Percentiles rank a stretch among this genome's conserved stretches.
phyloP scores from a whole-genome alignment of 169 alveolate genomes.

The Cryptosporidium sp. region DNA sequence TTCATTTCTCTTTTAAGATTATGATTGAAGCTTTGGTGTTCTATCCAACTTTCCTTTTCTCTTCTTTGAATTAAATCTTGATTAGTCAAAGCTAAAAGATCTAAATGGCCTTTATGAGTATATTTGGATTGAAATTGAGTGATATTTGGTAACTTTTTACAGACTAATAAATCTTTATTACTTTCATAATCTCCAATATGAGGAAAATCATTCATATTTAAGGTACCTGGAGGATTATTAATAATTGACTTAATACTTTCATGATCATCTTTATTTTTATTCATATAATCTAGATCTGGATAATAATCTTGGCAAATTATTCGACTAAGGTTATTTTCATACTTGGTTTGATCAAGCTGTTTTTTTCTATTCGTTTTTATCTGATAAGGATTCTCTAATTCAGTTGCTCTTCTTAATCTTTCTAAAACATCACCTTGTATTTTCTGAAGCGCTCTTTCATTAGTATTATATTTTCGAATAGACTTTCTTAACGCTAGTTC shows the following conservation, averaged over 20 bases:
- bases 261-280: background rate
- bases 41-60: slow-evolving; percentile 42
- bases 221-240: slow-evolving; percentile 56
- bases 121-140: slow-evolving; percentile 50
- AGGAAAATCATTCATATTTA: slow-evolving; percentile 1
- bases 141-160: background rate
- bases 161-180: background rate
- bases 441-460: background rate
- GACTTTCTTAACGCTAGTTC: background rate
- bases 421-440: slow-evolving; percentile 9
- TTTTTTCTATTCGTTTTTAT: background rate
- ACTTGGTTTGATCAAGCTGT: background rate
- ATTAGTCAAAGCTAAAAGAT: slow-evolving; percentile 4
- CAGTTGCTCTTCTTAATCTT: slow-evolving; percentile 38
- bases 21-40: slow-evolving; percentile 32
- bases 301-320: slow-evolving; percentile 39
- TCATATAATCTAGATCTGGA: slow-evolving; percentile 63
- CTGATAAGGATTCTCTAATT: slow-evolving; percentile 17
- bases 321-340: background rate
- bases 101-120: slow-evolving; percentile 18
- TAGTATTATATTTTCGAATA: background rate
- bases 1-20: slow-evolving; percentile 56
- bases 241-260: background rate
- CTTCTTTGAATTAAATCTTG: background rate
- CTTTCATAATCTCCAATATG: background rate